Percentiles rank a stretch among this genome's conserved stretches.
Evolutionary conservation across 306 rosid species (phyloP).

Genomic region (Gillenia trifoliata): DNA sequence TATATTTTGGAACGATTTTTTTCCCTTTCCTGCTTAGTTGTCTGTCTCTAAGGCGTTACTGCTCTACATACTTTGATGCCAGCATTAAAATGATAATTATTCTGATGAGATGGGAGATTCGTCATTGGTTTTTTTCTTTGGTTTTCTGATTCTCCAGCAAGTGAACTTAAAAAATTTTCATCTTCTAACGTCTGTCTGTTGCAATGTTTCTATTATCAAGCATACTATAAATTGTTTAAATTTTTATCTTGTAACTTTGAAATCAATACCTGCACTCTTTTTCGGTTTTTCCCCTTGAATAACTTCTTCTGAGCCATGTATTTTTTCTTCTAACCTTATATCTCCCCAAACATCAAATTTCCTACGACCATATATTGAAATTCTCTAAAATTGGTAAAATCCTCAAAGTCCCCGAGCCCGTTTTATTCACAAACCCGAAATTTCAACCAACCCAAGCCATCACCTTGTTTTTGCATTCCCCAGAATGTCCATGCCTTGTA

Average conservation of each 20-base stretch:
- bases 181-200: too few relatives aligned
- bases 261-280: not conserved
- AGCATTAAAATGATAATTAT: not conserved
- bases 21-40: not conserved
- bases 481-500: too few relatives aligned
- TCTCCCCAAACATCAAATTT: not conserved
- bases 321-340: not conserved
- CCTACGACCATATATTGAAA: not conserved
- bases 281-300: too few relatives aligned
- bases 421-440: too few relatives aligned
- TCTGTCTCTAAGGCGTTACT: not conserved
- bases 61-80: not conserved
- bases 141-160: not conserved
- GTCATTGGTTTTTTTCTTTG: not conserved
- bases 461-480: too few relatives aligned
- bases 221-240: not conserved
- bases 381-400: not conserved
- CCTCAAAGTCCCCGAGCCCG: not conserved
- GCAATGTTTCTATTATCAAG: not conserved
- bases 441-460: too few relatives aligned
- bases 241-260: not conserved
- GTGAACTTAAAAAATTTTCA: not conserved
- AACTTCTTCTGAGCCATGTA: too few relatives aligned
- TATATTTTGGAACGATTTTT: not conserved
- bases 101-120: not conserved